These are phyloP conservation scores for Astrothelium subdiscretum DNA, from an alignment of 495 filamentous ascomycete genomes.

Conservation along the genomic window DNA sequence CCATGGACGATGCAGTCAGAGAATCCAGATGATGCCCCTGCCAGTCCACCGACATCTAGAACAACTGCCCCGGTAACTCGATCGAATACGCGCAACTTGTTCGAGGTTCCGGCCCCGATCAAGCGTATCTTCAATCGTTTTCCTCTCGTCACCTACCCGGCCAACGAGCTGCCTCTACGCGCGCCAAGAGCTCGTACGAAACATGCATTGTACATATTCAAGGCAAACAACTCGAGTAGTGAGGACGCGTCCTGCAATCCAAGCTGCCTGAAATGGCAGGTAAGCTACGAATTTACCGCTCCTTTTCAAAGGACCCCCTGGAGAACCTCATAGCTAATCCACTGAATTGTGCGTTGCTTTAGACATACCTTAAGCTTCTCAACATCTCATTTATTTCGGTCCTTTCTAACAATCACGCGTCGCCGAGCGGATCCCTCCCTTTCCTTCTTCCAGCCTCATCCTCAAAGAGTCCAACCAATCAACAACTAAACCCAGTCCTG, in stretches of 20 bases:
- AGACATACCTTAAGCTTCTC: constrained; percentile 79
- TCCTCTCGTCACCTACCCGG: constrained; percentile 64
- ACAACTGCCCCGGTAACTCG: not conserved
- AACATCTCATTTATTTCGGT: constrained; percentile 55
- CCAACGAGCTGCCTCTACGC: constrained; percentile 64
- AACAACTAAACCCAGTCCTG: constrained; percentile 39
- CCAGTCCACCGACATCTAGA: not conserved
- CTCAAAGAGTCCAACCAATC: constrained; percentile 13
- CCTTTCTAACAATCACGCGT: constrained; percentile 84
- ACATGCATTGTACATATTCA: constrained; percentile 69
- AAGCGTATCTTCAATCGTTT: constrained; percentile 76
- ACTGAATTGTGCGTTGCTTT: constrained; percentile 5
- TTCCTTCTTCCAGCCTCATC: constrained; percentile 59
- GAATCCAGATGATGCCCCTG: not conserved
- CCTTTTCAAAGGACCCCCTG: not conserved
- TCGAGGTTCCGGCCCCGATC: constrained; percentile 62
- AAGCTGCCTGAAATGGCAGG: constrained; percentile 93
- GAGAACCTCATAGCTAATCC: not conserved
- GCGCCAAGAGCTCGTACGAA: constrained; percentile 35
- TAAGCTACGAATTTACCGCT: constrained; percentile 28
- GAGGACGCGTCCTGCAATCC: constrained; percentile 81
- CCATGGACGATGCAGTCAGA: not conserved
- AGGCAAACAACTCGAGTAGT: constrained; percentile 45
- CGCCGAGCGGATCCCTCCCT: constrained; percentile 73
- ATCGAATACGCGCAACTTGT: constrained; percentile 23